Evolutionary conservation across 2,329 filamentous ascomycete genomes (phyloP), one percentile per base, ranked within the genome.

Genomic region (Apiospora phragmitis): DNA sequence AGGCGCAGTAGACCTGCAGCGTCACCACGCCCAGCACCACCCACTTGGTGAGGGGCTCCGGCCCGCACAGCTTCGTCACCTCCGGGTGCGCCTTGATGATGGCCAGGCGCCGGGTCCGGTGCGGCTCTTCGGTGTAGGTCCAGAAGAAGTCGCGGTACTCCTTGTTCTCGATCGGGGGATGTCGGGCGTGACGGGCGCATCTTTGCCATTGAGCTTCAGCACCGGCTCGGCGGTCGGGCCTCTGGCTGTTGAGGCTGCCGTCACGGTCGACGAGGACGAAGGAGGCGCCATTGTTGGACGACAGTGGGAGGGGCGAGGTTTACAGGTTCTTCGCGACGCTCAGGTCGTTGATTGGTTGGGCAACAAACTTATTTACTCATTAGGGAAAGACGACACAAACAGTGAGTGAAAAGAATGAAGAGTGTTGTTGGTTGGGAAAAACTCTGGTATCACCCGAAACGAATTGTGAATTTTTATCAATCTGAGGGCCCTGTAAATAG

Each of bases 41-140:
- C 79, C 94, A 98, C 86, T 98, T 98, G 29, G 96, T 99, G 80
- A 98, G 86, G 69, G 96, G 94, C 81, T 99, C 96, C 38, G 94
- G 94, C 9, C 96, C 96, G 84, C 96, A 99, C 76, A 99, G 92
- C 85, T 98, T 98, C 69, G 94, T 95, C 72, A 99, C 93, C 88
- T 99, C 95, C 65, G 96, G 96, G 80, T 99, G 95, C 70, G 95
- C 95, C 85, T 98, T 98, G 83, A 99, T 98, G 77, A 99, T 99
- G 73, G 94, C 94, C 76, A 95, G 90, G 70, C 96, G 90, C 76
- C 96, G 88, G 42, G 95, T 96, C 76, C 94, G 90, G 83, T 99
- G 96, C 73, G 96, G 96, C 83, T 99, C 96, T 82, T 99, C 96
- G 12, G 96, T 98, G 80, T 99, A 98, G 51, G 96, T 97, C 96